These are phyloP conservation scores for Huntiella decipiens DNA, from an alignment of 2,329 filamentous ascomycete species.

Conservation along the genomic window DNA sequence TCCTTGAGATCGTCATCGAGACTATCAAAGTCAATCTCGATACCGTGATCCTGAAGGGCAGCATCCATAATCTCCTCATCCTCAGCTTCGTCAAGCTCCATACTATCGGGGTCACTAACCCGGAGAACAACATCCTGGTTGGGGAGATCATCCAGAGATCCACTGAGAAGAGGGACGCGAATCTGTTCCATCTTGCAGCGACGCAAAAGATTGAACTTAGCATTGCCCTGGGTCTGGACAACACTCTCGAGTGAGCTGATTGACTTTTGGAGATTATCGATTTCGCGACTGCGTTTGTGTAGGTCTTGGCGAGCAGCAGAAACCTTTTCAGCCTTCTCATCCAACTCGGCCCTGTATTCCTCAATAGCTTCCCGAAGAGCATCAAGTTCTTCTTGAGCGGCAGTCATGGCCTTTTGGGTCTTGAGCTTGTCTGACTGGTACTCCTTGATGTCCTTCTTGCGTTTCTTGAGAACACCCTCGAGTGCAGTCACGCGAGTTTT, in stretches of 20 bases:
- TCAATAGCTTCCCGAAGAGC: conserved; percentile 54
- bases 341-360: conserved; percentile 46
- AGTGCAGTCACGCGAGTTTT: conserved; percentile 50
- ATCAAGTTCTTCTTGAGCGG: conserved; percentile 58
- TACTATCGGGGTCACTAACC: conserved; percentile 63
- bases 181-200: conserved; percentile 90
- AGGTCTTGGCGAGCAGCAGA: conserved; percentile 62
- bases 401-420: conserved; percentile 54
- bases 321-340: conserved; percentile 54
- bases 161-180: conserved; percentile 55
- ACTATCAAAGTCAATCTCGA: conserved; percentile 67
- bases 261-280: conserved; percentile 53
- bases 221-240: conserved; percentile 67
- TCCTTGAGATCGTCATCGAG: conserved; percentile 69
- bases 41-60: conserved; percentile 72
- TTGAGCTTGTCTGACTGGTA: conserved; percentile 54
- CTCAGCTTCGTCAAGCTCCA: conserved; percentile 63
- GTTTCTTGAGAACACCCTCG: conserved; percentile 44
- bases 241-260: conserved; percentile 67
- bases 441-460: conserved; percentile 48
- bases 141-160: conserved; percentile 69
- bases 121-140: conserved; percentile 60
- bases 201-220: conserved; percentile 66
- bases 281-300: conserved; percentile 66
- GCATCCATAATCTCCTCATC: conserved; percentile 42